phyloP scores from a whole-genome alignment of 306 rosid genomes.

The Erythrophleum fordii region DNA sequence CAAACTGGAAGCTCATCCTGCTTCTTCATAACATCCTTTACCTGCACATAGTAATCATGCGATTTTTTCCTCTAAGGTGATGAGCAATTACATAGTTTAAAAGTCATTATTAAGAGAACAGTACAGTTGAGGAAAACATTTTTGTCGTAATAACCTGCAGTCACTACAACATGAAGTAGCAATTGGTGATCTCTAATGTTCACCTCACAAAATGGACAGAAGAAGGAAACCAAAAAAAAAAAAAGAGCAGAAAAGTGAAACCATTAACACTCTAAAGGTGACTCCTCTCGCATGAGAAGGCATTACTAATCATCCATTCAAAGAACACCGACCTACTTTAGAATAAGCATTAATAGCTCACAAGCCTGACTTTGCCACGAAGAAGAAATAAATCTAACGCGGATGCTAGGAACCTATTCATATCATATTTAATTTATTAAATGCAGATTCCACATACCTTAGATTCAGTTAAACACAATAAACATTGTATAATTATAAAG shows the following conservation, averaged over 20 bases:
- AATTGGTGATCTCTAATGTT: not conserved
- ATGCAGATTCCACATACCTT: not conserved
- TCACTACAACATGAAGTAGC: not conserved
- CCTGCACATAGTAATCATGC: conserved; percentile 54
- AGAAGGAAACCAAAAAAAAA: too few relatives aligned
- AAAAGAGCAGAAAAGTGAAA: not conserved
- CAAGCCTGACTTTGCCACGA: not conserved
- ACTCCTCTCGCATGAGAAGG: not conserved
- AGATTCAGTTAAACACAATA: not conserved
- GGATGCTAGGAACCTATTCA: too few relatives aligned
- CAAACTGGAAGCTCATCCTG: conserved; percentile 90
- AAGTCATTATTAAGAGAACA: not conserved
- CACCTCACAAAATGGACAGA: not conserved
- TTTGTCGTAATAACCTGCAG: not conserved
- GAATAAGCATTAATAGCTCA: not conserved
- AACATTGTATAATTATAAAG: not conserved
- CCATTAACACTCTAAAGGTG: not conserved
- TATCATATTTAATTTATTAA: not conserved
- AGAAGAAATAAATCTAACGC: not conserved
- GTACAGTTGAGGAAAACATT: not conserved
- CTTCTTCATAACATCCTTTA: conserved; percentile 91
- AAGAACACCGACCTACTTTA: not conserved
- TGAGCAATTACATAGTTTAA: not conserved
- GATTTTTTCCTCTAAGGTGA: not conserved
- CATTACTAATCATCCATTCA: not conserved